Percentiles rank a stretch among this genome's conserved stretches.
phyloP scores from a whole-genome alignment of 768 basidiomycete genomes.

The Xerocomellus intermedius region DNA sequence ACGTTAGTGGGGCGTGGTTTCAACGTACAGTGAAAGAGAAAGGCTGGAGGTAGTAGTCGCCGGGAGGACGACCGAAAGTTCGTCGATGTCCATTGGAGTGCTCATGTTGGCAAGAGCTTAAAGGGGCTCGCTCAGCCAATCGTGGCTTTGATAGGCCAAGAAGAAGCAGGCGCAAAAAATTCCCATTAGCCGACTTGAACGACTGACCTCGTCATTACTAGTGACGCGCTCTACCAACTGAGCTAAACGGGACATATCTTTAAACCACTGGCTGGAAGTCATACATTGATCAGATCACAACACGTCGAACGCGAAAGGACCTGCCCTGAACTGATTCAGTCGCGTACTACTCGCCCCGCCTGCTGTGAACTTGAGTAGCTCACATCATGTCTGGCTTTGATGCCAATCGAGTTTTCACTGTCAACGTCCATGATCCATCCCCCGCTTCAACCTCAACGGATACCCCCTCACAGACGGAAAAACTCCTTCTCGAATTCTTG shows the following conservation, averaged over 20 bases:
- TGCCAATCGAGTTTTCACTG: conserved; percentile 73
- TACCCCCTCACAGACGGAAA: conserved; percentile 77
- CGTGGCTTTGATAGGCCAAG: not conserved
- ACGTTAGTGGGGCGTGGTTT: not conserved
- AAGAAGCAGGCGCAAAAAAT: conserved; percentile 15
- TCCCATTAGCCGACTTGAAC: conserved; percentile 43
- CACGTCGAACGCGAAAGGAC: conserved; percentile 29
- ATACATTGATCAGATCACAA: not conserved
- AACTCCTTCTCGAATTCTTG: conserved; percentile 80
- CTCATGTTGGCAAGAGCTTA: conserved; percentile 32
- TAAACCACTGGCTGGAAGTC: not conserved
- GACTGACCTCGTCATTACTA: conserved; percentile 47
- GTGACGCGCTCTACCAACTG: conserved; percentile 52
- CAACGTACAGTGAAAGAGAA: conserved; percentile 67
- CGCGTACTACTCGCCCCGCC: conserved; percentile 12
- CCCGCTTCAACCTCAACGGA: conserved; percentile 59
- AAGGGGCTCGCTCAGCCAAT: not conserved
- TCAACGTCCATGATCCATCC: conserved; percentile 66
- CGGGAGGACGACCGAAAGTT: conserved; percentile 70
- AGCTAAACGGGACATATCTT: conserved; percentile 36
- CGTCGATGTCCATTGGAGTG: conserved; percentile 79
- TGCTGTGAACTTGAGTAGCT: not conserved
- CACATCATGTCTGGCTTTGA: conserved; percentile 83
- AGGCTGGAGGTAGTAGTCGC: conserved; percentile 71
- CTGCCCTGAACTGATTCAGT: conserved; percentile 25